Percentiles rank a stretch among this genome's conserved stretches.
These are phyloP conservation scores for Xylaria grammica DNA, from an alignment of 495 filamentous ascomycete species.

Conservation along the genomic window DNA sequence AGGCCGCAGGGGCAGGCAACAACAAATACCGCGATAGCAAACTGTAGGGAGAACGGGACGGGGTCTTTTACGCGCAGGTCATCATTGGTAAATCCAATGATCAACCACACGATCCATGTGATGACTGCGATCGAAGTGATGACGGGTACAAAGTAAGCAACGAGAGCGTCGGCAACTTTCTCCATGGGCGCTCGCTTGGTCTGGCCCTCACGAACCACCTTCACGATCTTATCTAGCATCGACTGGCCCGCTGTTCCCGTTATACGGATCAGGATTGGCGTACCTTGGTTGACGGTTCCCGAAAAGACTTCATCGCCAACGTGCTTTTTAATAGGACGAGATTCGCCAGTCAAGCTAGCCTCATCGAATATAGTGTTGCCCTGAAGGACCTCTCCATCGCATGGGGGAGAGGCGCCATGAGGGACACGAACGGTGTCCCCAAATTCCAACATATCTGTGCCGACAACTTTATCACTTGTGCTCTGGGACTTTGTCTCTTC, in stretches of 20 bases:
- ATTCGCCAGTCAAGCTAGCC: constrained; percentile 89
- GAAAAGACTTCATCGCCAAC: constrained; percentile 77
- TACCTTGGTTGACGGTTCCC: constrained; percentile 83
- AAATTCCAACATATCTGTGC: constrained; percentile 79
- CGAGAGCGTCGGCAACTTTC: constrained; percentile 80
- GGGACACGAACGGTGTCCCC: constrained; percentile 79
- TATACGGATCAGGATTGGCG: constrained; percentile 71
- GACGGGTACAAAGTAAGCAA: constrained; percentile 86
- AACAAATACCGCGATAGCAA: constrained; percentile 94
- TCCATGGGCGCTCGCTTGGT: constrained; percentile 86
- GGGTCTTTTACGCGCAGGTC: constrained; percentile 73
- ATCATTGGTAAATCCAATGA: constrained; percentile 69
- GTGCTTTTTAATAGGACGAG: constrained; percentile 72
- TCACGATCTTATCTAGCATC: constrained; percentile 92
- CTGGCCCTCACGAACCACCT: constrained; percentile 89
- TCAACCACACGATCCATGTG: constrained; percentile 86
- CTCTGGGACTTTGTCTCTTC: constrained; percentile 43
- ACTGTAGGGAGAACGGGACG: constrained; percentile 83
- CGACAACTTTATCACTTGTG: constrained; percentile 49
- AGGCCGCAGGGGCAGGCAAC: constrained; percentile 95
- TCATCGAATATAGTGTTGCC: constrained; percentile 82
- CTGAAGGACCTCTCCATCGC: constrained; percentile 73
- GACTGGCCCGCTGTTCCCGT: constrained; percentile 75
- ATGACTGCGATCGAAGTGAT: constrained; percentile 80
- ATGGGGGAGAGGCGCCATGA: constrained; percentile 83